Conservation (phyloP, 768 basidiomycete genomes). For the Coprinopsis marcescibilis region DNA sequence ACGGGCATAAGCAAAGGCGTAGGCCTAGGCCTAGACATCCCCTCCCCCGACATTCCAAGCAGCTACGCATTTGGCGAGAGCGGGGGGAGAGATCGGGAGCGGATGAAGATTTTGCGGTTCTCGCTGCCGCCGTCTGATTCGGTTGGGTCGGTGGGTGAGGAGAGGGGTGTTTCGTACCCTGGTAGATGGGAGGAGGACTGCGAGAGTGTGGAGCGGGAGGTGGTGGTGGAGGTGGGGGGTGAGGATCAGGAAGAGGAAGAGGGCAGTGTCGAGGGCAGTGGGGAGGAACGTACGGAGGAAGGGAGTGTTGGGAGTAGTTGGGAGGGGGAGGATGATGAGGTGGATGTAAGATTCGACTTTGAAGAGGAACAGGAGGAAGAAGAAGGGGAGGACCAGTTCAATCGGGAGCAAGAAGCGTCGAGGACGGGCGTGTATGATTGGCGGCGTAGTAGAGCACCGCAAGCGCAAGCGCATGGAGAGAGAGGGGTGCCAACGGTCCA, state of each 20-base stretch:
- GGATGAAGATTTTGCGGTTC: conserved; percentile 21
- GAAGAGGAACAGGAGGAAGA: background rate
- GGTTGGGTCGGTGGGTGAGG: conserved; percentile 20
- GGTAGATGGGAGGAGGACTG: conserved; percentile 8
- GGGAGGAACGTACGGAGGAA: too few relatives aligned
- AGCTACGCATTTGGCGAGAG: background rate
- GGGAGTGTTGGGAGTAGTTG: background rate
- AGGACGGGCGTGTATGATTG: background rate
- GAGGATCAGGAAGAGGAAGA: conserved; percentile 21
- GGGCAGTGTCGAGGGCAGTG: conserved; percentile 9
- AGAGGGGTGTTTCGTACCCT: conserved; percentile 9
- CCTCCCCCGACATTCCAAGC: background rate
- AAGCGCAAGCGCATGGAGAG: background rate
- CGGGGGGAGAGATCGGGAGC: background rate
- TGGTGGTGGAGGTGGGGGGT: background rate
- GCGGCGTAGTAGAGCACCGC: background rate
- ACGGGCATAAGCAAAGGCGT: too few relatives aligned
- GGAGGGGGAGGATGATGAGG: conserved; percentile 1
- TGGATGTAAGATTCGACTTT: background rate
- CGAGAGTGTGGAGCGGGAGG: conserved; percentile 16
- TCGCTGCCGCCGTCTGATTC: conserved; percentile 25
- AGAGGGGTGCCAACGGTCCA: background rate
- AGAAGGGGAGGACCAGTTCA: background rate
- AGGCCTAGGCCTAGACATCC: background rate
- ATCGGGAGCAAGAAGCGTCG: background rate